Evolutionary conservation across 1,139 yeast genomes (phyloP), one percentile per base, ranked within the genome.

Genomic region (Candida tropicalis): DNA sequence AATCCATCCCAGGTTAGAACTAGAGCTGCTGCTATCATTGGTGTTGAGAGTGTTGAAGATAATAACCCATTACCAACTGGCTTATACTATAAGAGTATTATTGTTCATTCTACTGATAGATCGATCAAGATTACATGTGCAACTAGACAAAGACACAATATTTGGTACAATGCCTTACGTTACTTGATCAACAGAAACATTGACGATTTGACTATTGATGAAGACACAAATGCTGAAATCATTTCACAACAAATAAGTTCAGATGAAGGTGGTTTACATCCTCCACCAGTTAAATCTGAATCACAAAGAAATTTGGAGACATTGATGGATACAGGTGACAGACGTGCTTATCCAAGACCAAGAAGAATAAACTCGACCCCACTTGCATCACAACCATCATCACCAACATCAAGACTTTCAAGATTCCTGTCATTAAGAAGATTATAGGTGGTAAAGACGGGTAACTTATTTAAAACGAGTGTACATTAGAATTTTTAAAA

Each of bases 1-100:
- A 83, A 83, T 53, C 87, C 90, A 11, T 69, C 83, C 1, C 75
- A 76, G 6, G 79, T 78, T 38, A 82, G 77, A 56, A 83, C 91
- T 5, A 81, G 85, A 56, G 91, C 95, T 18, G 85, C 90, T 39
- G 93, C 96, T 0, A 90, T 93, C 45, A 64, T 84, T 10, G 76
- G 82, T 7, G 95, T 91, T 28, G 86, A 84, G 57, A 83, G 90
- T 52, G 87, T 89, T 5, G 84, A 81, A 11, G 98, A 93, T 59
- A 77, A 82, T 52, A 91, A 89, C 60, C 96, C 97, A 10, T 71
- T 87, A 47, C 97, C 98, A 2, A 85, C 95, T 0, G 98, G 97
- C 0, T 67, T 93, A 37, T 87, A 87, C 61, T 89, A 88, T 62
- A 88, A 87, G 75, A 84, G 95, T 58, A 84, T 93, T 44, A 62